Evolutionary conservation across 1,284 basidiomycete species (phyloP).

Genomic region (Pseudozyma thailandica): DNA sequence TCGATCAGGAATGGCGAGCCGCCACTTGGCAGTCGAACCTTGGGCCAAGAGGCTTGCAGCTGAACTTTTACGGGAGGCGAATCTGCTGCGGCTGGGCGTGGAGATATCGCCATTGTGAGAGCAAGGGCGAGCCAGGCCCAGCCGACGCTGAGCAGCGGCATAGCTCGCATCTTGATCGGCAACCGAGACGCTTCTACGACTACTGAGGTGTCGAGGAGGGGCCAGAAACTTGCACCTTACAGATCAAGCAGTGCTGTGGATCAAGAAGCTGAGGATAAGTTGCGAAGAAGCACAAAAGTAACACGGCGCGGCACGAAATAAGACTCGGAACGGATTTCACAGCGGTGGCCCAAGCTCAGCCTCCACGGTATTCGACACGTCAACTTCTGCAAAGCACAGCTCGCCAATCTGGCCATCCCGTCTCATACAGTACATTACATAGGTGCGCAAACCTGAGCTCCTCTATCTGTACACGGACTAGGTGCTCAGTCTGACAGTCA

Average conservation of each 20-base stretch:
- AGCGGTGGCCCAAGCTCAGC: constrained; percentile 23
- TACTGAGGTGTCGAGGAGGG: background rate
- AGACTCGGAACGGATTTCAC: constrained; percentile 9
- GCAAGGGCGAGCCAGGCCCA: constrained; percentile 31
- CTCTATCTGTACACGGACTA: no score
- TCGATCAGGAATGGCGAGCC: constrained; percentile 74
- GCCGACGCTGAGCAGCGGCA: constrained; percentile 18
- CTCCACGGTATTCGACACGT: constrained; percentile 18
- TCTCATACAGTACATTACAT: background rate
- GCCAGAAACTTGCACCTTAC: no score
- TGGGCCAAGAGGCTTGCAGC: constrained; percentile 82
- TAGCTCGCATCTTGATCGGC: constrained; percentile 26
- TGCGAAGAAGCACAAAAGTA: constrained; percentile 1
- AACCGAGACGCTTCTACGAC: no score
- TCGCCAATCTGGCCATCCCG: background rate
- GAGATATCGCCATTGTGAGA: constrained; percentile 4
- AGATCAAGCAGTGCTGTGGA: background rate
- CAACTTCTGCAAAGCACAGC: constrained; percentile 8
- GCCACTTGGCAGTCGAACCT: constrained; percentile 63
- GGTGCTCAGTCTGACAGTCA: background rate
- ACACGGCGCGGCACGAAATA: background rate
- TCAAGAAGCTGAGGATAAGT: background rate
- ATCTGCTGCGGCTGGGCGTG: constrained; percentile 12
- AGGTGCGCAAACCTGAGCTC: no score
- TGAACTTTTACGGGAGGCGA: constrained; percentile 79